Evolutionary conservation across 2,329 filamentous ascomycete species (phyloP).

Genomic region (Fusarium camptoceras): DNA sequence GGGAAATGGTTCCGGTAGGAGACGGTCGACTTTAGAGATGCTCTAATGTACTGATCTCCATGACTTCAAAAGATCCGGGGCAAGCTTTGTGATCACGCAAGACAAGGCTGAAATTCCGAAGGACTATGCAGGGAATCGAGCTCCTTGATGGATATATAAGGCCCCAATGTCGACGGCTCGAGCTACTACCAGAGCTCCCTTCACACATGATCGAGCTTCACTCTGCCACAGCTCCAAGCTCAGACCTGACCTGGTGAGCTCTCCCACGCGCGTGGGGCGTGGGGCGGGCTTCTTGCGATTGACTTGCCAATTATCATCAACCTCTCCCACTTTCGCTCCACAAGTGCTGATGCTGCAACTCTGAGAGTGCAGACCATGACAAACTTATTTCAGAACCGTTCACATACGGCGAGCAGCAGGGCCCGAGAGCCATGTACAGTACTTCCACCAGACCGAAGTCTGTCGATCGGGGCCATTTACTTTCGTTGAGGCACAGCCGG

Average conservation of each 20-base stretch:
- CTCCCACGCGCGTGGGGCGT: slow-evolving; percentile 47
- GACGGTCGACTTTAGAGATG: slow-evolving; percentile 7
- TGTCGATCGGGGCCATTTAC: slow-evolving; percentile 25
- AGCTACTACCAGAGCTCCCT: slow-evolving; percentile 2
- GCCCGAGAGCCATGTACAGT: slow-evolving; percentile 19
- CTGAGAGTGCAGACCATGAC: slow-evolving; percentile 44
- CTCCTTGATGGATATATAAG: slow-evolving; percentile 28
- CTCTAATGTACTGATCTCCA: slow-evolving; percentile 27
- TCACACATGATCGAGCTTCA: slow-evolving; percentile 1
- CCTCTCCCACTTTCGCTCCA: slow-evolving; percentile 48
- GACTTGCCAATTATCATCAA: slow-evolving; percentile 43
- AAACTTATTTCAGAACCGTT: slow-evolving; percentile 47
- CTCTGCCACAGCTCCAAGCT: slow-evolving; percentile 17
- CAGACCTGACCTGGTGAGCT: slow-evolving; percentile 41
- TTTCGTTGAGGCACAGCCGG: slow-evolving; percentile 27
- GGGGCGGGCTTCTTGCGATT: slow-evolving; percentile 42
- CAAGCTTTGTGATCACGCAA: slow-evolving; percentile 36
- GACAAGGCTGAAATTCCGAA: slow-evolving; percentile 37
- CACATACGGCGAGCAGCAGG: slow-evolving; percentile 32
- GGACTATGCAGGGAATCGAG: slow-evolving; percentile 16
- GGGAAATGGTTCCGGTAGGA: not conserved
- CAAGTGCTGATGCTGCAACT: slow-evolving; percentile 44
- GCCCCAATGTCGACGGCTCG: slow-evolving; percentile 8
- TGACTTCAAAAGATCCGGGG: slow-evolving; percentile 28
- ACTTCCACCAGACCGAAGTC: slow-evolving; percentile 28